Percentiles rank a stretch among this genome's conserved stretches.
Evolutionary conservation across 768 basidiomycete genomes (phyloP).

Genomic region (Lactarius trivialis): DNA sequence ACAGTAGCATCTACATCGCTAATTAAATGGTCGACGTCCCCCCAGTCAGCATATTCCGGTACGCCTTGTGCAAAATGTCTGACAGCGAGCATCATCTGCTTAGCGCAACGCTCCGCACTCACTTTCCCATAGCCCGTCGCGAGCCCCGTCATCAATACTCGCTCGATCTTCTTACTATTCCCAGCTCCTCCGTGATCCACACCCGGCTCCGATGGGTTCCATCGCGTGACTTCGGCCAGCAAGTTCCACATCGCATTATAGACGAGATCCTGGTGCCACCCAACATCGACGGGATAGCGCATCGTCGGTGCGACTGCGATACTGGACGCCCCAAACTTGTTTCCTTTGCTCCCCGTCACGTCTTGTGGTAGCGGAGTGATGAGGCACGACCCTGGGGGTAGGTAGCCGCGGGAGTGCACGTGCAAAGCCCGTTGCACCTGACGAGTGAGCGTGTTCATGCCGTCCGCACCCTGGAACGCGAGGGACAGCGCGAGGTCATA

Average conservation of each 20-base stretch:
- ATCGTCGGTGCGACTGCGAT: slow-evolving; percentile 33
- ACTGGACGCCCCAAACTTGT: slow-evolving; percentile 20
- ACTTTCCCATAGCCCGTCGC: slow-evolving; percentile 20
- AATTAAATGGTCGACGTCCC: neutral
- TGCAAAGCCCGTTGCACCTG: slow-evolving; percentile 11
- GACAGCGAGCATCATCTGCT: slow-evolving; percentile 18
- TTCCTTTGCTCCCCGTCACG: neutral
- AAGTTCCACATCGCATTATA: slow-evolving; percentile 33
- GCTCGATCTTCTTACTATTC: slow-evolving; percentile 5
- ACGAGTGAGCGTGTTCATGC: neutral
- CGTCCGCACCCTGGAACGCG: slow-evolving; percentile 4
- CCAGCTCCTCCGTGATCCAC: neutral
- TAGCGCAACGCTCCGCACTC: slow-evolving; percentile 4
- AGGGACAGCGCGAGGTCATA: slow-evolving; percentile 18
- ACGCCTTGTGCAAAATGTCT: slow-evolving; percentile 12
- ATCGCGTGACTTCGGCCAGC: slow-evolving; percentile 25
- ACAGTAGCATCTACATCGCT: slow-evolving; percentile 11
- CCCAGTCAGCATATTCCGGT: slow-evolving; percentile 7
- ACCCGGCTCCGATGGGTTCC: slow-evolving; percentile 24
- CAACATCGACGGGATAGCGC: slow-evolving; percentile 27
- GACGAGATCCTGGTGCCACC: slow-evolving; percentile 32
- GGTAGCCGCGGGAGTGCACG: slow-evolving; percentile 4
- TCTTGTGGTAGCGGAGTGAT: slow-evolving; percentile 5
- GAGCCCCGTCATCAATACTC: slow-evolving; percentile 23
- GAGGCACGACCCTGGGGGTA: slow-evolving; percentile 16